Evolutionary conservation across 257 asterid species (phyloP), one percentile per base, ranked within the genome.

Genomic region (Fraxinus cuspidata): DNA sequence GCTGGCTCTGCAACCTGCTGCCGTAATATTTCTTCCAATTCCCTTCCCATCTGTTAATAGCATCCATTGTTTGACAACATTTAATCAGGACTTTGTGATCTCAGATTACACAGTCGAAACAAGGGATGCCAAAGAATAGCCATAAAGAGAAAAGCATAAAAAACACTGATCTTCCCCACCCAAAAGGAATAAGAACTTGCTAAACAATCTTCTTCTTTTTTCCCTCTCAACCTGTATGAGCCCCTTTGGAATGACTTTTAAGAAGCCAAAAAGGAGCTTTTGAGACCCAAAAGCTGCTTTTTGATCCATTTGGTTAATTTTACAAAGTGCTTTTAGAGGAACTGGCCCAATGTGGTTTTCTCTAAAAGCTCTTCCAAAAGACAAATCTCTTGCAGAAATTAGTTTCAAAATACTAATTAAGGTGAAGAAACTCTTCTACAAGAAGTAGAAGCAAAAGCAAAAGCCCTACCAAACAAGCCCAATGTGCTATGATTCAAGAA

Each of bases 11-110:
- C 97, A 75, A 78, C 88, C 86, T 87, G 88, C 81, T 90, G 87
- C 13, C 90, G 89, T 72, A 90, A 76, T 83, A 77, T 70, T 58
- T 90, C 96, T 87, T 96, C 97, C 81, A 96, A 83, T 82, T 96
- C 99, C 82, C 91, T 86, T 85, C 97, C 99, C 97, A 96, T 96
- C 99, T 96, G 91, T 84, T 84, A 37, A 67, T 70, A 47, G 81
- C 80, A 85, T 79, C 69, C 64, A 82, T 77, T 65, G 58, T 73
- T 79, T 58, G 38, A 70, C 69, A 47, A 71, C 64, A 75, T 74
- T 42, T 64, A 75, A 72, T 70, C 81, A 76, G 78, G 44, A 6
- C 49, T 47, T 64, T 27, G 75, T 34, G 38, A 71, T 38, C 42
- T 69, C 73, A 66, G 71, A n/a, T 53, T 71, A 72, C 76, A 65